phyloP scores from a whole-genome alignment of 495 filamentous ascomycete genomes.

The Aspergillus wentii region DNA sequence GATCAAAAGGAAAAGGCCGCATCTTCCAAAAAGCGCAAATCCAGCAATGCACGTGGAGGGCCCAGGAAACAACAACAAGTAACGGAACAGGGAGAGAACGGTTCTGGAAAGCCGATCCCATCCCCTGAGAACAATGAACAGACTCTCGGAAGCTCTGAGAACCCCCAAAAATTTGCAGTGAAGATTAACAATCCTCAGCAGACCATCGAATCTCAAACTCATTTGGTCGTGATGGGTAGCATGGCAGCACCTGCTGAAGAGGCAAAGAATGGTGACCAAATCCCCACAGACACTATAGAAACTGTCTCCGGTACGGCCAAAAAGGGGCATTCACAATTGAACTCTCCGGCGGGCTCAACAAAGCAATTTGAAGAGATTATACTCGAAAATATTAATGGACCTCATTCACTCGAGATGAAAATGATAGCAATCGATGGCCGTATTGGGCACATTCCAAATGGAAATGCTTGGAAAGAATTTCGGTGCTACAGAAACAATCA shows the following conservation, averaged over 20 bases:
- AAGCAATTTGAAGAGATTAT: slow-evolving; percentile 21
- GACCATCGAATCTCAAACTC: too few relatives aligned
- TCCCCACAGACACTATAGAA: too few relatives aligned
- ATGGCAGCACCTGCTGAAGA: neutral
- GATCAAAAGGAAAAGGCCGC: neutral
- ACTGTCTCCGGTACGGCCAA: too few relatives aligned
- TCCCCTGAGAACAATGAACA: too few relatives aligned
- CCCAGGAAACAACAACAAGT: slow-evolving; percentile 2
- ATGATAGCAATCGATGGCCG: slow-evolving; percentile 44
- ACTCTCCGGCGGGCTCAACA: neutral
- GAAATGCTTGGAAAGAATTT: slow-evolving; percentile 49
- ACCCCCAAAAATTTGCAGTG: neutral
- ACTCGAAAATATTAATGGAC: slow-evolving; percentile 25
- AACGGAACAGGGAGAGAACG: too few relatives aligned
- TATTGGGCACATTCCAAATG: slow-evolving; percentile 17
- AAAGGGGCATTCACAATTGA: too few relatives aligned
- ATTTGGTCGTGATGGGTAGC: too few relatives aligned
- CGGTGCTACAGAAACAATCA: slow-evolving; percentile 49
- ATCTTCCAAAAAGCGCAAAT: slow-evolving; percentile 10
- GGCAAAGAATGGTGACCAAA: neutral
- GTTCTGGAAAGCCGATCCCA: too few relatives aligned
- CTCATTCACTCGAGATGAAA: slow-evolving; percentile 22
- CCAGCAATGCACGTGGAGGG: slow-evolving; percentile 3
- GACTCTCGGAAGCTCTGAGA: too few relatives aligned
- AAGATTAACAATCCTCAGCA: too few relatives aligned